Evolutionary conservation across 805 yeast species (phyloP).

Genomic region (Sugiyamaella americana): DNA sequence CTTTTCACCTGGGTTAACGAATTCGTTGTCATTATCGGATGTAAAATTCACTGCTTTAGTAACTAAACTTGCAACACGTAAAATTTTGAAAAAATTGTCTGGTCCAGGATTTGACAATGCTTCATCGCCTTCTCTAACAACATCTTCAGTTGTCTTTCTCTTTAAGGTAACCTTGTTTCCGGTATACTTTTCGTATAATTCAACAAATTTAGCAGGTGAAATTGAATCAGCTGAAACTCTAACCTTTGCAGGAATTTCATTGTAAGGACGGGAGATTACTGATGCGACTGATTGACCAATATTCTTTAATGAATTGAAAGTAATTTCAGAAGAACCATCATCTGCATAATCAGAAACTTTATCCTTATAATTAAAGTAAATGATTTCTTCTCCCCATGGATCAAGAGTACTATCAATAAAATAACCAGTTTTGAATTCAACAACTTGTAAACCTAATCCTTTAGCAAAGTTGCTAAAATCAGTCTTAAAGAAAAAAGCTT

Average conservation of each 20-base stretch:
- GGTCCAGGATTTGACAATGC: not conserved
- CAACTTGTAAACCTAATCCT: constrained; percentile 23
- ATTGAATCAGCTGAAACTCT: constrained; percentile 16
- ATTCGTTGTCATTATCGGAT: constrained; percentile 19
- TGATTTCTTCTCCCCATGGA: not conserved
- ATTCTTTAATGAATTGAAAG: constrained; percentile 21
- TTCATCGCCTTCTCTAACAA: constrained; percentile 1
- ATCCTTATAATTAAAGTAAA: too few species aligned
- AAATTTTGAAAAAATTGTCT: not conserved
- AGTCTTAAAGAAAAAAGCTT: constrained; percentile 3
- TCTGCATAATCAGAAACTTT: not conserved
- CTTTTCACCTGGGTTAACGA: constrained; percentile 24
- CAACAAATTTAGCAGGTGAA: constrained; percentile 16
- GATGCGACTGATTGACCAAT: constrained; percentile 25
- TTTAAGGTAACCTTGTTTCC: constrained; percentile 18
- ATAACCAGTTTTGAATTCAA: constrained; percentile 21
- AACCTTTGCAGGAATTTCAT: constrained; percentile 20
- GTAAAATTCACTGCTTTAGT: not conserved
- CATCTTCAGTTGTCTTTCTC: constrained; percentile 8
- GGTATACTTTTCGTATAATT: constrained; percentile 19
- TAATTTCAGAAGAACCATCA: constrained; percentile 12
- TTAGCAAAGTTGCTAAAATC: constrained; percentile 17
- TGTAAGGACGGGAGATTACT: constrained; percentile 16
- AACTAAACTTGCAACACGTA: not conserved
- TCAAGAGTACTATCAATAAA: constrained; percentile 14